Percentiles rank a stretch among this genome's conserved stretches.
These are phyloP conservation scores for Aspergillus novoparasiticus DNA, from an alignment of 2,329 filamentous ascomycete genomes.

Conservation along the genomic window DNA sequence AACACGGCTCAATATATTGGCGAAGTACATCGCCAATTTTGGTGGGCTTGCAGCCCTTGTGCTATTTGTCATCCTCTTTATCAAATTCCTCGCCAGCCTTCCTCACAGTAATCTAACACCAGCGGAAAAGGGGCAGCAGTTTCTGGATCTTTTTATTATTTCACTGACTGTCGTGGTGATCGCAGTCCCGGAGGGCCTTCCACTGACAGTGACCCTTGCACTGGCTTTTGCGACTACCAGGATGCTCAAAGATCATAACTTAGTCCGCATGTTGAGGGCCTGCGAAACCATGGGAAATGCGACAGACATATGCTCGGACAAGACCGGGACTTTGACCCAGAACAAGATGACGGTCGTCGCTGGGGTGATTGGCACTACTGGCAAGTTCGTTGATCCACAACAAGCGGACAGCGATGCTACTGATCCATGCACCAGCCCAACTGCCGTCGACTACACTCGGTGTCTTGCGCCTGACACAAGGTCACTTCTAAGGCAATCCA, in stretches of 20 bases:
- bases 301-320: conserved; percentile 63
- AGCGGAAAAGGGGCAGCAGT: conserved; percentile 54
- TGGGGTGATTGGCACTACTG: conserved; percentile 31
- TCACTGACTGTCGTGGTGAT: conserved; percentile 60
- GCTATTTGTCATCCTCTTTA: conserved; percentile 70
- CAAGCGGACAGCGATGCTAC: not conserved
- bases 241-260: conserved; percentile 62
- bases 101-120: conserved; percentile 45
- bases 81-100: conserved; percentile 68
- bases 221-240: conserved; percentile 62
- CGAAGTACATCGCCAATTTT: conserved; percentile 73
- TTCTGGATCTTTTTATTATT: conserved; percentile 57
- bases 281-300: conserved; percentile 65
- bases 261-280: conserved; percentile 58
- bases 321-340: conserved; percentile 63
- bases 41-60: conserved; percentile 67
- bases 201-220: conserved; percentile 59
- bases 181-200: conserved; percentile 59
- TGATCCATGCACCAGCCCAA: not conserved
- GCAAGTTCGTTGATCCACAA: not conserved
- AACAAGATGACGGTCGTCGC: conserved; percentile 62
- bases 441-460: not conserved
- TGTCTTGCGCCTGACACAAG: not conserved
- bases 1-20: conserved; percentile 71
- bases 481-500: conserved; percentile 14